Evolutionary conservation across 345 rosid genomes (phyloP), one percentile per base, ranked within the genome.

Genomic region (Carallia pectinifolia): DNA sequence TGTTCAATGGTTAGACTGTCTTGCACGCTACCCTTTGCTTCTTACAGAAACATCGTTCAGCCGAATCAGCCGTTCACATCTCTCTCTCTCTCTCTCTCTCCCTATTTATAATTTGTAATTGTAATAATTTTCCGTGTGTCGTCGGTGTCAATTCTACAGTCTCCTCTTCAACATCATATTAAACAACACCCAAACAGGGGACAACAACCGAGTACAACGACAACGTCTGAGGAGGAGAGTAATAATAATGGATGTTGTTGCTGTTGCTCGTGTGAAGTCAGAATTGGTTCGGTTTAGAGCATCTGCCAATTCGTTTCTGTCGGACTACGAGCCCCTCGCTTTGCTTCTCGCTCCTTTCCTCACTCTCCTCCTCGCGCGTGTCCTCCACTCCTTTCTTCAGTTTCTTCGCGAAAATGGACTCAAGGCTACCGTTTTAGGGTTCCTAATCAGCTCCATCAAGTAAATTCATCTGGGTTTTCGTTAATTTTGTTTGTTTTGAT

Each of bases 241-340:
- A 31, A 18, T 19, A 47, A 29, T 12, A 27, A 56, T 56, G 60
- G 31, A 56, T 56, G 6, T 30, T 53, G 17, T 53, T 27, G 60
- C 27, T 56, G 29, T 15, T 56, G 29, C 31, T 27, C 31, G 31
- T 56, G 12, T 56, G 31, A 56, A 56, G 16, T 27, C 66, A 23
- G 31, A 9, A 9, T 19, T 86, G 75, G 64, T 67, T 72, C 74
- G 71, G 39, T 71, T 71, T 50, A 81, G 92, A 83, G 84, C 62
- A 62, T 76, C 75, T 23, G 82, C 90, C 37, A 95, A 95, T 81
- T 82, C 84, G 1, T 81, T 72, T 65, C 77, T 92, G 61, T 85
- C 93, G 7, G 79, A 82, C 38, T 85, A 79, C 81, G 98, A 96
- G 77, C 99, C 98, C 58, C 73, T 90, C 65, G 73, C 69, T 68